Evolutionary conservation across 306 rosid species (phyloP).

Genomic region (Vigna mungo): DNA sequence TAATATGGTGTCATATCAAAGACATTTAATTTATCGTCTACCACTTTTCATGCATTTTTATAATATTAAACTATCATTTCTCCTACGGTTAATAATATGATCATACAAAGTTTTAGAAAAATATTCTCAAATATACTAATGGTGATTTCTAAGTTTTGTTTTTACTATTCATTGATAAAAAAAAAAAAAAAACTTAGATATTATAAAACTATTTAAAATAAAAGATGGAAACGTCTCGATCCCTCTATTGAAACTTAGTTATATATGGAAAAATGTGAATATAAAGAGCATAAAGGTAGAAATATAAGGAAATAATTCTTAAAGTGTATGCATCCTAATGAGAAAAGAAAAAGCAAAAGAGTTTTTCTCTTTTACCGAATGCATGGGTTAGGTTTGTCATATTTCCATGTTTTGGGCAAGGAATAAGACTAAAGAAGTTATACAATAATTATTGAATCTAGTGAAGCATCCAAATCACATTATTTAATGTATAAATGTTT

Average conservation of each 20-base stretch:
- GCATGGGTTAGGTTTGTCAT: slow-evolving; percentile 27
- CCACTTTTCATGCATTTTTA: no score
- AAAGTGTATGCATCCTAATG: not conserved
- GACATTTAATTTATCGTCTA: not conserved
- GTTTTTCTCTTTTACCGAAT: not conserved
- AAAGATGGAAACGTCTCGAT: not conserved
- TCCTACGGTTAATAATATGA: no score
- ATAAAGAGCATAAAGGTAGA: not conserved
- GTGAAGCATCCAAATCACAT: slow-evolving; percentile 21
- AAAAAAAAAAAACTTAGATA: no score
- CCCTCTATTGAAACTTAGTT: not conserved
- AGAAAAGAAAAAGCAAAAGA: slow-evolving; percentile 21
- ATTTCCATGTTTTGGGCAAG: slow-evolving; percentile 18
- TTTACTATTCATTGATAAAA: no score
- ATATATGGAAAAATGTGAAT: slow-evolving; percentile 1
- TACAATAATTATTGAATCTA: slow-evolving; percentile 21
- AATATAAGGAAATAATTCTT: not conserved
- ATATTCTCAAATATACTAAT: no score
- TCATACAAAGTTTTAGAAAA: no score
- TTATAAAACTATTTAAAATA: no score
- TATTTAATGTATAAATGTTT: not conserved
- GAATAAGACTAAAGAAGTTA: not conserved
- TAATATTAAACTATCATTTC: no score
- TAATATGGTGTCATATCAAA: slow-evolving; percentile 18
- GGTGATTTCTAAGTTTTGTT: no score